These are phyloP conservation scores for Penicillium fuscoglaucum DNA, from an alignment of 2,329 filamentous ascomycete genomes.

Conservation along the genomic window DNA sequence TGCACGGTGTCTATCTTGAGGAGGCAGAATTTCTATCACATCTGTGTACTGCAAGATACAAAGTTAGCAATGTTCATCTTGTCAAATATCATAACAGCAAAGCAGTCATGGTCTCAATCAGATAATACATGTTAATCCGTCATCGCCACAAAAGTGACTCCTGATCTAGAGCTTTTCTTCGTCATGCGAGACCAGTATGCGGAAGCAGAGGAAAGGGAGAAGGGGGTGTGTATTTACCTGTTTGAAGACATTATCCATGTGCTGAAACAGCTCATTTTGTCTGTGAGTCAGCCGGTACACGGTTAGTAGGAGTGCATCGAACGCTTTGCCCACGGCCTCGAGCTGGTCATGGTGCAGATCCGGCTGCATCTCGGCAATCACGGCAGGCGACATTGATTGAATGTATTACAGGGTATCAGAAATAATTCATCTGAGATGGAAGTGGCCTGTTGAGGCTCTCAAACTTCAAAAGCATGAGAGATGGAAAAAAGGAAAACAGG, in stretches of 20 bases:
- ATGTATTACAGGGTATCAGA: constrained; percentile 26
- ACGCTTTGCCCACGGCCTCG: constrained; percentile 40
- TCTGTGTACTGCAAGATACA: constrained; percentile 20
- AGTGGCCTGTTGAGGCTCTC: constrained; percentile 31
- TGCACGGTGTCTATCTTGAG: constrained; percentile 30
- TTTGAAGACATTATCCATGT: constrained; percentile 41
- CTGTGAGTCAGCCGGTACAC: constrained; percentile 41
- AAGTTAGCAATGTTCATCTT: constrained; percentile 30
- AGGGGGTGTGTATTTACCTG: constrained; percentile 37
- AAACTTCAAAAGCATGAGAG: constrained; percentile 21
- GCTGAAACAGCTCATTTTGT: constrained; percentile 41
- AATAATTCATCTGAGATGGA: constrained; percentile 21
- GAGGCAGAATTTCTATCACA: constrained; percentile 22
- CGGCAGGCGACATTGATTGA: constrained; percentile 33
- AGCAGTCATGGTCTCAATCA: constrained; percentile 44
- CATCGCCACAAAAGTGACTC: constrained; percentile 63
- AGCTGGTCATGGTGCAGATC: constrained; percentile 34
- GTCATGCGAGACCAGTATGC: constrained; percentile 44
- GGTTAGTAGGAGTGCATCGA: constrained; percentile 46
- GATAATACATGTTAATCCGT: constrained; percentile 63
- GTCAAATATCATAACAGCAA: constrained; percentile 17
- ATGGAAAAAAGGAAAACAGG: constrained; percentile 17
- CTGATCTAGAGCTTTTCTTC: constrained; percentile 78
- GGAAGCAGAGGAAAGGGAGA: neutral
- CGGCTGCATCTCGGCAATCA: constrained; percentile 32